Evolutionary conservation across 345 rosid genomes (phyloP).

Genomic region (Trapa incisa): DNA sequence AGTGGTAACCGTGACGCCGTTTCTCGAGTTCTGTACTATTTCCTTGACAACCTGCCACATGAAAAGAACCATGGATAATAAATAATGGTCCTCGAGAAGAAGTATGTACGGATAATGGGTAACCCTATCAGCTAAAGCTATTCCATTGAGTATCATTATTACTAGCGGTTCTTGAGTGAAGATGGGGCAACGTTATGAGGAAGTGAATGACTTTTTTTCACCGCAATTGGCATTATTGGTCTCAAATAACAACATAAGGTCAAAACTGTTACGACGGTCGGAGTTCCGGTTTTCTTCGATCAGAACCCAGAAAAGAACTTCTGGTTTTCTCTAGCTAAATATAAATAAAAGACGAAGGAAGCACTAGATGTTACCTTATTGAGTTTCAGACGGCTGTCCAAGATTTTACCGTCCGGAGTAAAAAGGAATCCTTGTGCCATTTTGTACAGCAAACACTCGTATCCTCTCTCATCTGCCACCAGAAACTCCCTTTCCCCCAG

Average conservation of each 20-base stretch:
- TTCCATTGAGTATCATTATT: too few relatives aligned
- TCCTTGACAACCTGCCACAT: constrained; percentile 78
- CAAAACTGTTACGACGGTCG: constrained; percentile 12
- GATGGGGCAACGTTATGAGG: neutral
- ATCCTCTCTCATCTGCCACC: constrained; percentile 95
- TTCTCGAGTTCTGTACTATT: constrained; percentile 62
- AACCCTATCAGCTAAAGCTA: too few relatives aligned
- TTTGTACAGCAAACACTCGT: constrained; percentile 55
- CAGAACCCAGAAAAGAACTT: too few relatives aligned
- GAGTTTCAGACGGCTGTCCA: constrained; percentile 75
- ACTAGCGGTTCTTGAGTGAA: neutral
- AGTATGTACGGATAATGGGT: too few relatives aligned
- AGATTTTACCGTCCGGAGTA: constrained; percentile 57
- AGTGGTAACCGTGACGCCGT: constrained; percentile 68
- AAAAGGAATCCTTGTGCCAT: constrained; percentile 68
- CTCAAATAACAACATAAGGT: constrained; percentile 10
- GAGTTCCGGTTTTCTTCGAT: too few relatives aligned
- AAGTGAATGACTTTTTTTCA: neutral
- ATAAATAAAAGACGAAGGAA: neutral
- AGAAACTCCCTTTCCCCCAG: constrained; percentile 81
- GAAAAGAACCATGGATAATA: constrained; percentile 16
- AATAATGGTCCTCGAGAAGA: neutral
- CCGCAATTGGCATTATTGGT: constrained; percentile 12
- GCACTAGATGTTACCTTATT: constrained; percentile 41
- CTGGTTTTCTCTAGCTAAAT: too few relatives aligned